Percentiles rank a stretch among this genome's conserved stretches.
phyloP scores from a whole-genome alignment of 768 basidiomycete genomes.

The Russula sp. region DNA sequence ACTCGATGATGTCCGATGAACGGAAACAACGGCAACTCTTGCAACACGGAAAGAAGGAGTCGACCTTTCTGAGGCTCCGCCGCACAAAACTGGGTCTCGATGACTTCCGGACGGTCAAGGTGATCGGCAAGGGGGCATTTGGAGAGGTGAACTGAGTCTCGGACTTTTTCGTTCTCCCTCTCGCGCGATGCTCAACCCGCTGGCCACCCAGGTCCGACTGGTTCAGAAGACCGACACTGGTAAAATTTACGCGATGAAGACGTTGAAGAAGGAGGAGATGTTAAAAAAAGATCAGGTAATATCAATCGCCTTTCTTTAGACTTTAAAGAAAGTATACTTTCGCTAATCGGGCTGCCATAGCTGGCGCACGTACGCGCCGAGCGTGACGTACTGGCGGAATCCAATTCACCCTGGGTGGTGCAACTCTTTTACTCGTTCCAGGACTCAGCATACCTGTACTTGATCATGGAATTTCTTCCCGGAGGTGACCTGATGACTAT shows the following conservation, averaged over 20 bases:
- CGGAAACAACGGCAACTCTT: constrained; percentile 78
- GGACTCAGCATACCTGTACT: constrained; percentile 83
- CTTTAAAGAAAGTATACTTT: background rate
- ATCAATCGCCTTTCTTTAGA: constrained; percentile 28
- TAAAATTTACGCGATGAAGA: constrained; percentile 99
- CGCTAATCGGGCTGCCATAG: constrained; percentile 34
- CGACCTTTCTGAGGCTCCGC: constrained; percentile 77
- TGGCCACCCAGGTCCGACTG: constrained; percentile 59
- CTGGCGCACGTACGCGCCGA: constrained; percentile 97
- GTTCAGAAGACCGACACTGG: constrained; percentile 97
- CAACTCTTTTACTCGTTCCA: constrained; percentile 99
- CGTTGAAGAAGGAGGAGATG: constrained; percentile 96
- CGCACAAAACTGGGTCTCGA: constrained; percentile 86
- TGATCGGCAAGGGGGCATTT: constrained; percentile 98
- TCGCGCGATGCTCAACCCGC: background rate
- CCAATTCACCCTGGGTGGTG: constrained; percentile 93
- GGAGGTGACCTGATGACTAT: constrained; percentile 99
- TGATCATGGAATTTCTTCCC: constrained; percentile 98
- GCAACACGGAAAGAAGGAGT: constrained; percentile 82
- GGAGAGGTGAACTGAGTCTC: constrained; percentile 62
- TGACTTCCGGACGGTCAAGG: constrained; percentile 95
- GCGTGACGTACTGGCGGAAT: constrained; percentile 93
- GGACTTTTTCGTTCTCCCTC: background rate
- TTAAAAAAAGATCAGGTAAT: constrained; percentile 91
- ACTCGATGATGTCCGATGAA: constrained; percentile 68